Conservation (phyloP, 176 grass and related monocot species). For the Musa schizocarpa region DNA sequence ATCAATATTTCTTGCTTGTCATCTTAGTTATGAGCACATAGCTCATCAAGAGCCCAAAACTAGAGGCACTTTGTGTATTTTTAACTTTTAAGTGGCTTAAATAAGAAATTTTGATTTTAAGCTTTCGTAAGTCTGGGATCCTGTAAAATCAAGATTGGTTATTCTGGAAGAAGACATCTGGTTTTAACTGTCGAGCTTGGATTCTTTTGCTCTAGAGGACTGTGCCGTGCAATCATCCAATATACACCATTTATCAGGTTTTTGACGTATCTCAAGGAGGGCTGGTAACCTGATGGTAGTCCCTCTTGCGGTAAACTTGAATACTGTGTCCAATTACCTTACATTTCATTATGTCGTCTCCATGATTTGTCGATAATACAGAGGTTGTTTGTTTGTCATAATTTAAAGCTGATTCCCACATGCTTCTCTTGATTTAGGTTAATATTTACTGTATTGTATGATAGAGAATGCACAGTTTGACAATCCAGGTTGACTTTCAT, state of each 20-base stretch:
- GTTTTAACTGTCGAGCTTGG: neutral
- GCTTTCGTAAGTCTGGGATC: no score
- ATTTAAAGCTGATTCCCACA: neutral
- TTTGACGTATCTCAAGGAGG: neutral
- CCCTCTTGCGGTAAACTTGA: neutral
- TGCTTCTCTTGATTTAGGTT: neutral
- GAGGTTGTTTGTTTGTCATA: neutral
- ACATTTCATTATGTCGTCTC: neutral
- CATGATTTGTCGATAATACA: neutral
- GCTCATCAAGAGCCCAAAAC: no score
- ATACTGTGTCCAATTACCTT: neutral
- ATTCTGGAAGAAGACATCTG: neutral
- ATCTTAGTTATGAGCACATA: no score
- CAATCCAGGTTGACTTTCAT: neutral
- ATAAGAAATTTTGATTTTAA: no score
- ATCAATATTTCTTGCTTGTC: no score
- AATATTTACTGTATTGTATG: neutral
- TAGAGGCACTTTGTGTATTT: no score
- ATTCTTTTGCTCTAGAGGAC: neutral
- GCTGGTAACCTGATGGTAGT: neutral
- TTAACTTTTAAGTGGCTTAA: no score
- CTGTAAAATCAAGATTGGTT: no score
- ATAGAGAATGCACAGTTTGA: neutral
- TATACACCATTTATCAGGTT: neutral
- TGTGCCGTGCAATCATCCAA: neutral